Evolutionary conservation across 352 stramenopile species (phyloP).

Genomic region (Pythium myriotylum): DNA sequence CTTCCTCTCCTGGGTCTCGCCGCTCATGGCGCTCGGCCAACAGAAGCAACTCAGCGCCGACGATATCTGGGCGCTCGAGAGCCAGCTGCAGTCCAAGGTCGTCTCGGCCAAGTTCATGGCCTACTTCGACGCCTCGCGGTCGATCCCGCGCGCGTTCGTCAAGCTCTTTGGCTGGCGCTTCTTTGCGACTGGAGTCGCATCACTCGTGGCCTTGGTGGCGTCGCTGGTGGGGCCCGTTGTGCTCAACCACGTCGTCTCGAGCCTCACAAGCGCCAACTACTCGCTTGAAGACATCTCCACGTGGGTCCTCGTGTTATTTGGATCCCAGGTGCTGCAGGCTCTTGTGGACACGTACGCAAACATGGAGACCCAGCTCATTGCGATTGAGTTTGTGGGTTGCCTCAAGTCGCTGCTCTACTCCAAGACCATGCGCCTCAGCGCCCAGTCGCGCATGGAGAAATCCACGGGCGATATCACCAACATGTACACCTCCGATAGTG

Average conservation of each 20-base stretch:
- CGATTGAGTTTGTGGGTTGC: slow-evolving; percentile 46
- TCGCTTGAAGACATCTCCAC: slow-evolving; percentile 15
- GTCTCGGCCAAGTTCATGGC: no score
- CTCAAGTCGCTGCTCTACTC: slow-evolving; percentile 55
- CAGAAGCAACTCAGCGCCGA: no score
- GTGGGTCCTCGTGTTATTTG: slow-evolving; percentile 50
- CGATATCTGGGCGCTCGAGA: no score
- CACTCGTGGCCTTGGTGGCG: no score
- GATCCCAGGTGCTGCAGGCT: slow-evolving; percentile 47
- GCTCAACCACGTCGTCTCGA: slow-evolving; percentile 40
- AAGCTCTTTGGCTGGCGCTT: no score
- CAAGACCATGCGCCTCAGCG: slow-evolving; percentile 49
- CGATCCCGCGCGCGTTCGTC: no score
- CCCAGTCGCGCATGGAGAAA: slow-evolving; percentile 37
- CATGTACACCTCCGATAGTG: slow-evolving; percentile 58
- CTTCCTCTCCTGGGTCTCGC: no score
- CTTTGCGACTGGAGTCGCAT: no score
- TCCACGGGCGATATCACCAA: slow-evolving; percentile 57
- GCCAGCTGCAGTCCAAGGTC: no score
- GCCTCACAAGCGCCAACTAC: slow-evolving; percentile 30
- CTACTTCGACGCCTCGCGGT: no score
- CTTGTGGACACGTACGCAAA: no score
- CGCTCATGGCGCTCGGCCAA: no score
- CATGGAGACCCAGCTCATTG: slow-evolving; percentile 47
- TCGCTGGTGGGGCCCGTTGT: slow-evolving; percentile 45